Evolutionary conservation across 768 basidiomycete species (phyloP), one percentile per base, ranked within the genome.

Genomic region (Chalciporus sphaerocephalus): DNA sequence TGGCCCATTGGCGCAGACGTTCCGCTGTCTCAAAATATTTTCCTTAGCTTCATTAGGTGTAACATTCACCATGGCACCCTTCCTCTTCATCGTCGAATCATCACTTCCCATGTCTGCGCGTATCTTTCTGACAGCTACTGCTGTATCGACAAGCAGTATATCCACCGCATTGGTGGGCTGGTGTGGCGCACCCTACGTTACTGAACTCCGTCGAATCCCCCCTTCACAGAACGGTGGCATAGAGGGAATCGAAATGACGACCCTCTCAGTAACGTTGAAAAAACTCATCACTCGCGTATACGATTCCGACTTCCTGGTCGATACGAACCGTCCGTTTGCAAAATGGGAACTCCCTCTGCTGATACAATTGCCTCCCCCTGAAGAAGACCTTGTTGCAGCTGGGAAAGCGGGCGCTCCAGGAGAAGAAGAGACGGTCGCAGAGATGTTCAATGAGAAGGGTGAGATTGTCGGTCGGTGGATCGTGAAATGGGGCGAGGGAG

Each of bases 51-150:
- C 91, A 1, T 75, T 93, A 38, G 74, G 74, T 2, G 74, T 90
- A 39, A 83, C 87, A 9, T 66, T 73, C 47, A 73, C 78, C 4
- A 70, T 93, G 55, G 72, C 86, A 2, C 92, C 92, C 1, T 81
- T 93, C 68, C 79, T 93, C 50, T 86, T 93, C 65, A 60, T 88
- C 42, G 73, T 93, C 53, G 89, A 92, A 49, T 85, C 89, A 5
- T 76, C 76, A 18, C 74, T 93, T 6, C 89, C 92, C 0, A 55
- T 76, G 32, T 72, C 74, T 15, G 92, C 85, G 0, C 80, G 90
- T 17, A 58, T 78, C 20, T 80, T 78, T 12, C 71, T 94, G 24
- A 85, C 83, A 1, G 69, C 69, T 9, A 82, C 83, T 7, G 91
- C 90, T 3, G 53, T 93, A 47, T 75, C 75, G 28, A 88, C 87